phyloP scores from a whole-genome alignment of 495 filamentous ascomycete species.

The Thermochaetoides thermophila region DNA sequence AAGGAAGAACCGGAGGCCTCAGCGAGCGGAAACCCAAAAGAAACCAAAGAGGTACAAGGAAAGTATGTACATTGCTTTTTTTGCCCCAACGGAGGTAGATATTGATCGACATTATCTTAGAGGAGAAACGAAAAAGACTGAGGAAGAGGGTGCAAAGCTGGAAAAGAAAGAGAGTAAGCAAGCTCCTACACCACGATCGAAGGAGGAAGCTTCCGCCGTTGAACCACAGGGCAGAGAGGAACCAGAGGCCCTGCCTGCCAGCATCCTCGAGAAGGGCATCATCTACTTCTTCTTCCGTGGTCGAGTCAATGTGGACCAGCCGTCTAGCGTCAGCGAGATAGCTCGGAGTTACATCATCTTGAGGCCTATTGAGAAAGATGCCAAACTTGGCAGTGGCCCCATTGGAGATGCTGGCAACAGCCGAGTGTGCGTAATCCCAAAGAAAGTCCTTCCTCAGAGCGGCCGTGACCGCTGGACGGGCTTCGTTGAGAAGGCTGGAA shows the following conservation, averaged over 20 bases:
- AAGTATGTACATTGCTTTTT: background rate
- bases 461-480: conserved; percentile 60
- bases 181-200: background rate
- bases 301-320: conserved; percentile 58
- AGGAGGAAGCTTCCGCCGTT: conserved; percentile 6
- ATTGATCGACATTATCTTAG: background rate
- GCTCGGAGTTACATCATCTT: conserved; percentile 73
- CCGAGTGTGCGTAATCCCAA: conserved; percentile 66
- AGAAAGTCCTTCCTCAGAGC: conserved; percentile 69
- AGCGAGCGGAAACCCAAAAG: too few relatives aligned
- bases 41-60: conserved; percentile 4
- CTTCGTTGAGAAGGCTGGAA: conserved; percentile 67
- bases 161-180: conserved; percentile 1
- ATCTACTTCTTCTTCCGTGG: conserved; percentile 88
- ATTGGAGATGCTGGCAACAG: conserved; percentile 50
- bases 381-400: conserved; percentile 47
- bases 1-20: too few relatives aligned
- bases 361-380: conserved; percentile 55
- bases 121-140: background rate
- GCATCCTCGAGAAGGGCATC: conserved; percentile 76
- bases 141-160: background rate
- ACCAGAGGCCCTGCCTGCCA: conserved; percentile 40
- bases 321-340: conserved; percentile 55
- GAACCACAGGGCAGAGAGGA: conserved; percentile 9
- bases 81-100: background rate